A percentile compares a stretch with the other conserved stretches of the same genome.
Evolutionary conservation across 1,139 yeast species (phyloP).

Genomic region (Suhomyces bokatorum): DNA sequence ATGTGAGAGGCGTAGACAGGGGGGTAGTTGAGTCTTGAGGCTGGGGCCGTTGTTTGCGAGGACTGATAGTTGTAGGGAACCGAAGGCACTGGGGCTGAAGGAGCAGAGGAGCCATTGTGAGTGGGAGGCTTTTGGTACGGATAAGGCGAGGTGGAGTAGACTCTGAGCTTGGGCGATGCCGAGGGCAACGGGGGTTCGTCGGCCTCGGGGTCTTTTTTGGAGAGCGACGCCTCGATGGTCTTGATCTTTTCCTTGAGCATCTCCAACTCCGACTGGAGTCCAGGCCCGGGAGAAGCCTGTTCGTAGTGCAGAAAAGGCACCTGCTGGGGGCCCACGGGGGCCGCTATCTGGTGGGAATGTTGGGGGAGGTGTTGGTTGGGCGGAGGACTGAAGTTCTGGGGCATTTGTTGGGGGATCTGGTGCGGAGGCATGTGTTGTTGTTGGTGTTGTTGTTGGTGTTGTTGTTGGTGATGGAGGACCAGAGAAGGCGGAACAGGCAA

Average conservation of each 20-base stretch:
- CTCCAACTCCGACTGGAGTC: constrained; percentile 21
- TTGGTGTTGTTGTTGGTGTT: neutral
- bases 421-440: no score
- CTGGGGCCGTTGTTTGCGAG: neutral
- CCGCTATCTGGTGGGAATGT: neutral
- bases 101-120: neutral
- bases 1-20: constrained; percentile 3
- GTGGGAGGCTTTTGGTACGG: constrained; percentile 1
- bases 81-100: neutral
- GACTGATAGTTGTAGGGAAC: constrained; percentile 1
- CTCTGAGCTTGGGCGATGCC: constrained; percentile 1
- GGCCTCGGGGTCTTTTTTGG: constrained; percentile 16
- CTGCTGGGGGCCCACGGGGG: constrained; percentile 1
- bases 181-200: neutral
- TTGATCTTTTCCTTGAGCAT: constrained; percentile 40
- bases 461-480: neutral
- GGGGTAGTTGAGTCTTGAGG: neutral
- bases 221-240: constrained; percentile 41
- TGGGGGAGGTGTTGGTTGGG: neutral
- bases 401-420: neutral
- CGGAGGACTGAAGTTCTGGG: neutral
- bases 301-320: neutral
- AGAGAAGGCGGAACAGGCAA: neutral
- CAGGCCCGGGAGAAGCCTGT: neutral
- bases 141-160: constrained; percentile 3